Evolutionary conservation across 2,329 filamentous ascomycete species (phyloP).

Genomic region (Pseudogymnoascus sp.): DNA sequence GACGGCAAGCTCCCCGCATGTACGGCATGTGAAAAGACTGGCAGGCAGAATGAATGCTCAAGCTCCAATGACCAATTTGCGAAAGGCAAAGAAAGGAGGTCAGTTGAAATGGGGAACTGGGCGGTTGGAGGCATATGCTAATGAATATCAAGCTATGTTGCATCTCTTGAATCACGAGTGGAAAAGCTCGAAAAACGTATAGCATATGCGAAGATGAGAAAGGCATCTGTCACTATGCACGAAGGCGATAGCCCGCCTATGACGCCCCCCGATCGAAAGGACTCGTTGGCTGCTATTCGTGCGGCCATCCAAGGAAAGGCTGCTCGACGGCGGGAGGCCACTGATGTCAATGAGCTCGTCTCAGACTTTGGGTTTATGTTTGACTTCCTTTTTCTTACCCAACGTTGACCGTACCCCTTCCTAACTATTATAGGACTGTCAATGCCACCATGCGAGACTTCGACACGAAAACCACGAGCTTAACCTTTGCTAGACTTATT

Average conservation of each 20-base stretch:
- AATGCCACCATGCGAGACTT: slow-evolving; percentile 94
- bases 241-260: slow-evolving; percentile 44
- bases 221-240: slow-evolving; percentile 58
- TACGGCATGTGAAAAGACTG: slow-evolving; percentile 87
- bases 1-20: slow-evolving; percentile 94
- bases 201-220: slow-evolving; percentile 59
- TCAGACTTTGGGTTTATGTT: slow-evolving; percentile 90
- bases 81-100: slow-evolving; percentile 87
- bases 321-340: slow-evolving; percentile 61
- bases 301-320: slow-evolving; percentile 57
- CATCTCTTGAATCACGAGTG: slow-evolving; percentile 82
- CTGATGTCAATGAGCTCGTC: slow-evolving; percentile 82
- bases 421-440: slow-evolving; percentile 55
- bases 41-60: slow-evolving; percentile 78
- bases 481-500: slow-evolving; percentile 86
- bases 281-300: slow-evolving; percentile 52
- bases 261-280: slow-evolving; percentile 47
- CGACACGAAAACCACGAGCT: slow-evolving; percentile 75
- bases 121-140: slow-evolving; percentile 11
- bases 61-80: slow-evolving; percentile 95
- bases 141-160: slow-evolving; percentile 60
- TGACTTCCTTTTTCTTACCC: slow-evolving; percentile 27
- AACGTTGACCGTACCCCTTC: not conserved
- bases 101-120: slow-evolving; percentile 16
- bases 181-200: slow-evolving; percentile 80